A percentile compares a stretch with the other conserved stretches of the same genome.
phyloP scores from a whole-genome alignment of 176 grass and related monocot species.

The Neostapfia colusana region DNA sequence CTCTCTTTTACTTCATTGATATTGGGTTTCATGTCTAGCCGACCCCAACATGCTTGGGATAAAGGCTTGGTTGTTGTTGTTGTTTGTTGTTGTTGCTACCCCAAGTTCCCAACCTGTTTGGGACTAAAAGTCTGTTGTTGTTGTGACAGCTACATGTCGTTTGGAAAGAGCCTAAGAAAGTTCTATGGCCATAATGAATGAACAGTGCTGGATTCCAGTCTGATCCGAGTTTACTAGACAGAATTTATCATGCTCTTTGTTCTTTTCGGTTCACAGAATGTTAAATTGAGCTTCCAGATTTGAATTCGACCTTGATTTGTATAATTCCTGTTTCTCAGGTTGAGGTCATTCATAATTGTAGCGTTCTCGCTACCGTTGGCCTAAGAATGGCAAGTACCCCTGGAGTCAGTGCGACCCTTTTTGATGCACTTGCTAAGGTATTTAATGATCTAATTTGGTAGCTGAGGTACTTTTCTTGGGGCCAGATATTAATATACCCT shows the following conservation, averaged over 20 bases:
- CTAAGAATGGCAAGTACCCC: slow-evolving; percentile 85
- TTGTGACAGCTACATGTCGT: too few relatives aligned
- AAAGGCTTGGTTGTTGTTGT: too few relatives aligned
- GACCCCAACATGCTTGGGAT: too few relatives aligned
- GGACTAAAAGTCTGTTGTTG: too few relatives aligned
- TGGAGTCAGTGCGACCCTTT: slow-evolving; percentile 85
- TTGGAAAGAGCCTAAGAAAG: neutral
- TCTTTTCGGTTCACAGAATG: neutral
- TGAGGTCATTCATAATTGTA: slow-evolving; percentile 78
- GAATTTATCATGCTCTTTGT: neutral
- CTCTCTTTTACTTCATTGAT: too few relatives aligned
- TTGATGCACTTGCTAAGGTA: slow-evolving; percentile 89
- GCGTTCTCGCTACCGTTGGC: slow-evolving; percentile 81
- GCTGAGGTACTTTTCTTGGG: neutral
- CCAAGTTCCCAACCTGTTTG: too few relatives aligned
- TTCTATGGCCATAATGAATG: neutral
- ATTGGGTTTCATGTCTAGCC: too few relatives aligned
- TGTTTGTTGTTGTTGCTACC: too few relatives aligned
- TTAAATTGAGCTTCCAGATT: neutral
- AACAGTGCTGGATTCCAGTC: neutral
- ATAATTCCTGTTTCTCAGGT: slow-evolving; percentile 50
- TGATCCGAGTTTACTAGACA: neutral
- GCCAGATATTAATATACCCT: slow-evolving; percentile 1
- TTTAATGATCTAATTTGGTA: slow-evolving; percentile 4
- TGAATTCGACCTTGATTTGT: slow-evolving; percentile 13